A percentile compares a stretch with the other conserved stretches of the same genome.
These are phyloP conservation scores for Cyclotella cryptica DNA, from an alignment of 108 stramenopile species.

Conservation along the genomic window DNA sequence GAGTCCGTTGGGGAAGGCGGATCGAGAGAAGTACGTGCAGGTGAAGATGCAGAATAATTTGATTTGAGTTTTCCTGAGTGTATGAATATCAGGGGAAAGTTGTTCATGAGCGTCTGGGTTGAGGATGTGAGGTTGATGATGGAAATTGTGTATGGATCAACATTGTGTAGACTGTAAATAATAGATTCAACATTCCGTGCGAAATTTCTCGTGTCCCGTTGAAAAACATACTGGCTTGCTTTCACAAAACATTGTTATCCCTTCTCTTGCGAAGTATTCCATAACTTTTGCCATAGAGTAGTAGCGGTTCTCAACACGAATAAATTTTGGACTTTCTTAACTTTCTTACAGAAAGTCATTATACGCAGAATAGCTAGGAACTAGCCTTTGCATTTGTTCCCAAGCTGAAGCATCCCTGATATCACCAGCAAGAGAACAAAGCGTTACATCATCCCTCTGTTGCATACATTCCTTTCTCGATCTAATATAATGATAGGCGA, in stretches of 20 bases:
- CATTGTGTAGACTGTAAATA: not conserved
- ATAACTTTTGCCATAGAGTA: too few species aligned
- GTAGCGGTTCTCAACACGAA: too few species aligned
- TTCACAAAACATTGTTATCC: too few species aligned
- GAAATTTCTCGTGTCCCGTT: too few species aligned
- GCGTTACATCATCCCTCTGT: not conserved
- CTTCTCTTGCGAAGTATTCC: too few species aligned
- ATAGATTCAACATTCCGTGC: too few species aligned
- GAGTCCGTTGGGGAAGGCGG: slow-evolving; percentile 87
- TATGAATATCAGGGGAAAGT: too few species aligned
- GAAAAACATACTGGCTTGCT: too few species aligned
- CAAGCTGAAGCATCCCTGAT: not conserved
- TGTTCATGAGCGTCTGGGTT: too few species aligned
- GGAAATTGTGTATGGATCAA: not conserved
- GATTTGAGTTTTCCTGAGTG: slow-evolving; percentile 47
- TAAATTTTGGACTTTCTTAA: too few species aligned
- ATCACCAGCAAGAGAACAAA: not conserved
- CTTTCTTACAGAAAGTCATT: not conserved
- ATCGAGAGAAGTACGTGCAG: slow-evolving; percentile 71
- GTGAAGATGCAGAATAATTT: slow-evolving; percentile 82
- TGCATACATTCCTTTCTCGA: slow-evolving; percentile 3
- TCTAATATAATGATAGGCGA: not conserved
- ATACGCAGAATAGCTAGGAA: not conserved
- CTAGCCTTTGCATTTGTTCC: not conserved
- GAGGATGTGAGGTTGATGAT: too few species aligned